phyloP scores from a whole-genome alignment of 768 basidiomycete species.

The Amanita inopinata region DNA sequence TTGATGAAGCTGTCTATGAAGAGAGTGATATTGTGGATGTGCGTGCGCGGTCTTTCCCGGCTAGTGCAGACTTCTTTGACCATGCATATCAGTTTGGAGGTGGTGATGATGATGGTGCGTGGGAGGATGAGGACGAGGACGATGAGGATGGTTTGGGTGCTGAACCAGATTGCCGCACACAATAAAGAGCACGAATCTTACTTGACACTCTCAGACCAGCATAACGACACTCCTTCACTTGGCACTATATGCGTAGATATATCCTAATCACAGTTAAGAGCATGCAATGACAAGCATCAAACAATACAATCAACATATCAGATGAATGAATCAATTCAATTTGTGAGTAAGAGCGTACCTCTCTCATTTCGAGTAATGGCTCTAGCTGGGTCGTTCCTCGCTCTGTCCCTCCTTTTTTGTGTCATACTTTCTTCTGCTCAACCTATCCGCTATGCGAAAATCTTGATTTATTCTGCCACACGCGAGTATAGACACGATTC shows the following conservation, averaged over 20 bases:
- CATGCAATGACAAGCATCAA: background rate
- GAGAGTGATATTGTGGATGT: constrained; percentile 75
- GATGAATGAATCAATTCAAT: background rate
- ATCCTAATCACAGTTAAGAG: no score
- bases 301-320: background rate
- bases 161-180: constrained; percentile 53
- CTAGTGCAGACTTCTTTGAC: constrained; percentile 72
- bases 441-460: constrained; percentile 20
- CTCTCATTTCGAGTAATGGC: no score
- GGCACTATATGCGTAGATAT: constrained; percentile 2
- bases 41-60: constrained; percentile 70
- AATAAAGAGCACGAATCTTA: constrained; percentile 25
- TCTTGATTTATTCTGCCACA: constrained; percentile 58
- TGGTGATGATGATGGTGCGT: constrained; percentile 55
- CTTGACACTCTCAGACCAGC: background rate
- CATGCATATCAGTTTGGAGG: constrained; percentile 66
- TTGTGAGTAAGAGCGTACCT: no score
- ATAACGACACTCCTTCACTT: background rate
- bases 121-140: constrained; percentile 65
- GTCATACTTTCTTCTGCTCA: constrained; percentile 2
- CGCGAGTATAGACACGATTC: constrained; percentile 61
- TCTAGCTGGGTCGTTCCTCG: background rate
- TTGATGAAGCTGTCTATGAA: constrained; percentile 65
- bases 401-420: constrained; percentile 7
- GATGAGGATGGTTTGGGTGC: constrained; percentile 28